These are phyloP conservation scores for Teunomyces stri DNA, from an alignment of 805 yeast genomes.

Conservation along the genomic window DNA sequence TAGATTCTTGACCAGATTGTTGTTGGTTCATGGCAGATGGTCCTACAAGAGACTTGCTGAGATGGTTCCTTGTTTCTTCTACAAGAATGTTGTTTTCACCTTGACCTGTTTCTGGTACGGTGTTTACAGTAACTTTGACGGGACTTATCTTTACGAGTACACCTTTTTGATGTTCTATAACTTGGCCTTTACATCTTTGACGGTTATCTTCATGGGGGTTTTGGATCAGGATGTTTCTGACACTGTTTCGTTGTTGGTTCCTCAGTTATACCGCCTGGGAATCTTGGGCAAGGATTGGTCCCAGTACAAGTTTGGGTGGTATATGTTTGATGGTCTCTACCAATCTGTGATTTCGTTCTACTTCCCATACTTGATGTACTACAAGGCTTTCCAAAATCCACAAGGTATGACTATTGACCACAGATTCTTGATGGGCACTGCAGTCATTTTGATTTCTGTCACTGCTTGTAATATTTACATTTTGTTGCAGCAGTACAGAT, in stretches of 20 bases:
- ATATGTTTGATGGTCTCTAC: constrained; percentile 74
- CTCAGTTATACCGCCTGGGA: constrained; percentile 73
- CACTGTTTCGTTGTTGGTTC: constrained; percentile 65
- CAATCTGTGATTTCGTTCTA: constrained; percentile 72
- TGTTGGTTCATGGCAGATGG: constrained; percentile 84
- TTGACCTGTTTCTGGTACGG: constrained; percentile 80
- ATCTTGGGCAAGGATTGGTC: constrained; percentile 72
- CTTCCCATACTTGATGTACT: constrained; percentile 60
- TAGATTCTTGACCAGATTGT: constrained; percentile 62
- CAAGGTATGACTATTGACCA: constrained; percentile 66
- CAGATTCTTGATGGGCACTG: constrained; percentile 68
- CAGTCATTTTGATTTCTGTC: constrained; percentile 65
- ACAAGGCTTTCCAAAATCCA: constrained; percentile 31
- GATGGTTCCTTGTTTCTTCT: constrained; percentile 81
- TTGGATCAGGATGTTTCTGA: constrained; percentile 80
- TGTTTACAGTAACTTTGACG: constrained; percentile 71
- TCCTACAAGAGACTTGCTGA: constrained; percentile 77
- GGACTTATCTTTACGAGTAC: constrained; percentile 74
- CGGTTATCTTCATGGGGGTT: constrained; percentile 74
- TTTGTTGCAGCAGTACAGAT: constrained; percentile 64
- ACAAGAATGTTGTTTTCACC: constrained; percentile 74
- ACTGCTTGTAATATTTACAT: constrained; percentile 66
- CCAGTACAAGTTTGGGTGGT: constrained; percentile 63
- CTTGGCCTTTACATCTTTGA: constrained; percentile 79
- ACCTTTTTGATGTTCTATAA: constrained; percentile 79